Percentiles rank a stretch among this genome's conserved stretches.
These are phyloP conservation scores for Cyclostephanos tholiformis DNA, from an alignment of 108 stramenopile genomes.

Conservation along the genomic window DNA sequence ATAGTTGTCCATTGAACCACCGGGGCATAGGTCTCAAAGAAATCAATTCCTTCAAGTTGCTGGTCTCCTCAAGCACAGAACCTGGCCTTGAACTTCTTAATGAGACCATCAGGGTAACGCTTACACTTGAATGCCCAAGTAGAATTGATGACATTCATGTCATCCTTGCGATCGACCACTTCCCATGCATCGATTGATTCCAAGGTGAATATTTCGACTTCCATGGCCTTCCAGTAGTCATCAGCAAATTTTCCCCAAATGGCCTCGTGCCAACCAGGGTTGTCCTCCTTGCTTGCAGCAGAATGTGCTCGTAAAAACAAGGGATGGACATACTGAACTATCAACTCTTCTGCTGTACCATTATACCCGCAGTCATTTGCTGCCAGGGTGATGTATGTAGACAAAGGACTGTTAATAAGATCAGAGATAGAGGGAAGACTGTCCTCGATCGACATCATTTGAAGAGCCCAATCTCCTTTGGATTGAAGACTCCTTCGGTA, in stretches of 20 bases:
- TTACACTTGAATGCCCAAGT: no score
- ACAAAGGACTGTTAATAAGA: no score
- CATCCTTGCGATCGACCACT: no score
- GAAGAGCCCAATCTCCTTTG: slow-evolving; percentile 3
- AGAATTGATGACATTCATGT: no score
- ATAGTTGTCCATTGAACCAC: no score
- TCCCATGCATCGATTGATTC: not conserved
- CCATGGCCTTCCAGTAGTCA: slow-evolving; percentile 1
- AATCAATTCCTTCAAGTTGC: no score
- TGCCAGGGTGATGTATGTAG: not conserved
- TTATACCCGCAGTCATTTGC: slow-evolving; percentile 1
- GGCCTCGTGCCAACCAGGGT: slow-evolving; percentile 1
- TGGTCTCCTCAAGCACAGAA: no score
- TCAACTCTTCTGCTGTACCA: not conserved
- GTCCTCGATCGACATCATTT: slow-evolving; percentile 1
- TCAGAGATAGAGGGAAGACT: no score
- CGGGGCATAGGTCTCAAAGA: no score
- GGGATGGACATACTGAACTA: slow-evolving; percentile 1
- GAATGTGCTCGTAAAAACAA: not conserved
- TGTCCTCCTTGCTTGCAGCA: slow-evolving; percentile 3
- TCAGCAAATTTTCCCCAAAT: not conserved
- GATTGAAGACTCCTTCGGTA: slow-evolving; percentile 2
- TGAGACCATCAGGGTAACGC: no score
- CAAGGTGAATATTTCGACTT: not conserved
- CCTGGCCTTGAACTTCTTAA: no score